Base-by-base conservation (phyloP, 192 early-diverging fungal species). In the Coemansia sp. region DNA sequence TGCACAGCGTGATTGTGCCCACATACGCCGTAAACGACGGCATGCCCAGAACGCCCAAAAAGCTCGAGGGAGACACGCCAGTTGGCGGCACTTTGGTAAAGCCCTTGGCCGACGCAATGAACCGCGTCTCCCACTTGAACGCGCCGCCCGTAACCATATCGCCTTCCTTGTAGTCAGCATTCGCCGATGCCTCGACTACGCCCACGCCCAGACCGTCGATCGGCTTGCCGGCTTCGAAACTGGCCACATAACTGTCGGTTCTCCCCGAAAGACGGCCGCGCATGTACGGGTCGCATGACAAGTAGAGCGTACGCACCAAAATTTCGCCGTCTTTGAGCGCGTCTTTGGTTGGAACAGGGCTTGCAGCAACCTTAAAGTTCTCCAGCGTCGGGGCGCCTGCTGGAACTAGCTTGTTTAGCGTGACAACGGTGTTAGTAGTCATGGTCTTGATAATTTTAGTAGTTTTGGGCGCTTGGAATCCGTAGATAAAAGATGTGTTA, bases 281-380 rank as follows among this genome's bases (percentile, higher is more conserved):
- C 89, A 89, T 87, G 73, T 93, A 94, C 10, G 89, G 91, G 65
- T 93, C 91, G 26, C 91, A 66, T 7, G 89, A 91, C 21, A 92
- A 59, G 64, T 81, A 89, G 6, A 90, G 83, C 50, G 82, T 84
- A 50, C 88, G 87, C 4, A 91, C 38, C 22, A 91, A 43, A 1
- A 72, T 43, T 48, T 77, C 65, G 49, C 59, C 56, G 9, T 61
- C 55, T 12, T 61, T 54, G 22, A 77, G 69, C 39, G 60, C 31
- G 17, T 70, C 65, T 38, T 63, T 71, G 43, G 64, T 61, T 6
- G 74, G 68, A 2, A 62, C 31, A 0, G 68, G 48, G 0, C 4
- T 23, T n/a, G 55, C 51, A 17, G 65, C 64, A 19, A 72, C 27
- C 27, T 59, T 65, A 27, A 78, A 78, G 59, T 78, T 67, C 19